phyloP scores from a whole-genome alignment of 2,329 filamentous ascomycete species.

The Epichloe scottii region DNA sequence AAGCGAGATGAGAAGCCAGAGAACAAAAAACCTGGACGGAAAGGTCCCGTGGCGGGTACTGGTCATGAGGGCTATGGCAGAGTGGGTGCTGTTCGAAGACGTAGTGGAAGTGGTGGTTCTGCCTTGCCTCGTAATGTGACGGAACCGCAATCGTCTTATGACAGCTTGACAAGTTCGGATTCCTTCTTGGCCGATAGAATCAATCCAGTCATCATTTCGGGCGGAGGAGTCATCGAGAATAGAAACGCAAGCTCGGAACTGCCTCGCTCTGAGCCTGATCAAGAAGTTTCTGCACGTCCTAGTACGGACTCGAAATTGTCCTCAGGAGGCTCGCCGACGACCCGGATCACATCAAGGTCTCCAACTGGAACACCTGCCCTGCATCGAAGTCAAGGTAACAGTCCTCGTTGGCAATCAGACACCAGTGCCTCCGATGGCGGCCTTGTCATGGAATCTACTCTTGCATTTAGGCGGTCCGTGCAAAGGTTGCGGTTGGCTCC shows the following conservation, averaged over 20 bases:
- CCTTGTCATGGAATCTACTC: slow-evolving; percentile 32
- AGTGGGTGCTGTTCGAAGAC: slow-evolving; percentile 46
- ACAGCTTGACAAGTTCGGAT: slow-evolving; percentile 38
- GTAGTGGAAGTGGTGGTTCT: slow-evolving; percentile 46
- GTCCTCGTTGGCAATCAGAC: slow-evolving; percentile 37
- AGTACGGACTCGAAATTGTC: slow-evolving; percentile 28
- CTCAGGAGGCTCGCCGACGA: slow-evolving; percentile 28
- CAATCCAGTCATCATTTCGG: slow-evolving; percentile 54
- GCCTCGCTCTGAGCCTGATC: slow-evolving; percentile 30
- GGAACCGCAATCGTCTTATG: slow-evolving; percentile 35
- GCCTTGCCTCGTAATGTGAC: slow-evolving; percentile 32
- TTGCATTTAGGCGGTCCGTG: slow-evolving; percentile 43
- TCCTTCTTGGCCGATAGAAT: slow-evolving; percentile 49
- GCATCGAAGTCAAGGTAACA: slow-evolving; percentile 22
- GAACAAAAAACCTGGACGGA: slow-evolving; percentile 32
- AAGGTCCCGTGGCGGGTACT: slow-evolving; percentile 82
- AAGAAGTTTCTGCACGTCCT: slow-evolving; percentile 30
- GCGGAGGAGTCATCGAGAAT: slow-evolving; percentile 50
- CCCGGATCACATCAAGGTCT: slow-evolving; percentile 27
- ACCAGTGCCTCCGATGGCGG: slow-evolving; percentile 41
- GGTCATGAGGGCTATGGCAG: slow-evolving; percentile 79
- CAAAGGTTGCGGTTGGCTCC: slow-evolving; percentile 36
- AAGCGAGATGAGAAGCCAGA: slow-evolving; percentile 37
- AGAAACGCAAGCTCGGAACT: slow-evolving; percentile 30
- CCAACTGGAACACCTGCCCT: slow-evolving; percentile 43